Conservation (phyloP, 805 yeast species). For the Schizosaccharomyces japonicus region DNA sequence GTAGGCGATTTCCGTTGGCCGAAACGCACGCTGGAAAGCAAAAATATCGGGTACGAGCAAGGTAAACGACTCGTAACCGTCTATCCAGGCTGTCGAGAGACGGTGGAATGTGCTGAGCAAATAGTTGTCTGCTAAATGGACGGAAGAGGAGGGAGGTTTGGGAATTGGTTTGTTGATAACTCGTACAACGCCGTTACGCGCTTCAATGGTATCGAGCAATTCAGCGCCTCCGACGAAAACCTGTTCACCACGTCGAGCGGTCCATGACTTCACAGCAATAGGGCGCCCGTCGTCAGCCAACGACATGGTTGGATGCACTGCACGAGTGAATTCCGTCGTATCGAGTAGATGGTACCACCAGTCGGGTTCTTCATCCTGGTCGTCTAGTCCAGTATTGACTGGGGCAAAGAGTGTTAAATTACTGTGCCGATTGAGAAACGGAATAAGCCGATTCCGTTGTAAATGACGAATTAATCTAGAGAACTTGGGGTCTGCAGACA, state of each 20-base stretch:
- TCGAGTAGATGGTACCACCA: neutral
- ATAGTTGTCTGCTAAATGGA: neutral
- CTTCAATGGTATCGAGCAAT: neutral
- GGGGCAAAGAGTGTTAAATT: constrained; percentile 8
- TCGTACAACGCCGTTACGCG: neutral
- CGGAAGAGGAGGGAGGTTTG: neutral
- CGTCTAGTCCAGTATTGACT: constrained; percentile 5
- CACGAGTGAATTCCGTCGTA: neutral
- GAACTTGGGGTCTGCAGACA: constrained; percentile 7
- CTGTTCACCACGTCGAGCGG: neutral
- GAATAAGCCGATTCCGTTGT: constrained; percentile 7
- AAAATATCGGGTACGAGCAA: neutral
- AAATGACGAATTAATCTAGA: constrained; percentile 5
- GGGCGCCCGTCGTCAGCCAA: neutral
- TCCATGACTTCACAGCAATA: neutral
- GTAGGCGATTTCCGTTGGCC: neutral
- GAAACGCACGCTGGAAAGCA: neutral
- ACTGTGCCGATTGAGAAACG: constrained; percentile 4
- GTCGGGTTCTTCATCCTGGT: neutral
- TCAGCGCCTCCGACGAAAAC: neutral
- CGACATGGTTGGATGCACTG: neutral
- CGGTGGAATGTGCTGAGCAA: constrained; percentile 3
- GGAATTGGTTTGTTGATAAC: neutral
- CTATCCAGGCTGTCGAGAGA: constrained; percentile 4
- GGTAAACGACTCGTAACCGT: neutral